phyloP scores from a whole-genome alignment of 768 basidiomycete species.

The Roridomyces roridus region DNA sequence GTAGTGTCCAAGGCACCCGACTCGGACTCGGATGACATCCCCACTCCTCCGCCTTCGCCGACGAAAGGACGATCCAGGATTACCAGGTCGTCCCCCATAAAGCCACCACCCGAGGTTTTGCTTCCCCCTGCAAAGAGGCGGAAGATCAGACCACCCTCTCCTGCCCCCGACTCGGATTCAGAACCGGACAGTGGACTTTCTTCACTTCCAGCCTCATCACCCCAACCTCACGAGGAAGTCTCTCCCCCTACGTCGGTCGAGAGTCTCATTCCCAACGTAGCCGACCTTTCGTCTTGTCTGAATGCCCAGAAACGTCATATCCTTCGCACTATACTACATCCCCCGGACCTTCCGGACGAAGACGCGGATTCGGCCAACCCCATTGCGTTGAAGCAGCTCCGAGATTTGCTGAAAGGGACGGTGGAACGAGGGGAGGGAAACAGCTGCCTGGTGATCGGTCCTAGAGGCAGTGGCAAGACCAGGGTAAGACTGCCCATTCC shows the following conservation, averaged over 20 bases:
- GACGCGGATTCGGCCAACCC: conserved; percentile 54
- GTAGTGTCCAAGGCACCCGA: background rate
- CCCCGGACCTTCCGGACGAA: conserved; percentile 30
- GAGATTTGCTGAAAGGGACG: conserved; percentile 73
- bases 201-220: background rate
- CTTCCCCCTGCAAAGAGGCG: conserved; percentile 8
- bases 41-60: background rate
- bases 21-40: background rate
- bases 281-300: conserved; percentile 47
- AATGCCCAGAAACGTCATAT: conserved; percentile 60
- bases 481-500: conserved; percentile 49
- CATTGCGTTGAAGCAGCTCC: conserved; percentile 61
- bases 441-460: conserved; percentile 87
- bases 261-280: conserved; percentile 7
- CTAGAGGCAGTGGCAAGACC: conserved; percentile 87
- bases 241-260: background rate
- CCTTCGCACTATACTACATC: conserved; percentile 28
- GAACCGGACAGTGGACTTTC: background rate
- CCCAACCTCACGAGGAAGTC: background rate
- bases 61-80: background rate
- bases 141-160: conserved; percentile 5
- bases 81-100: background rate
- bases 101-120: background rate
- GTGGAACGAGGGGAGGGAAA: conserved; percentile 88
- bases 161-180: conserved; percentile 17